These are phyloP conservation scores for Candida ulmi DNA, from an alignment of 805 yeast genomes.

Conservation along the genomic window DNA sequence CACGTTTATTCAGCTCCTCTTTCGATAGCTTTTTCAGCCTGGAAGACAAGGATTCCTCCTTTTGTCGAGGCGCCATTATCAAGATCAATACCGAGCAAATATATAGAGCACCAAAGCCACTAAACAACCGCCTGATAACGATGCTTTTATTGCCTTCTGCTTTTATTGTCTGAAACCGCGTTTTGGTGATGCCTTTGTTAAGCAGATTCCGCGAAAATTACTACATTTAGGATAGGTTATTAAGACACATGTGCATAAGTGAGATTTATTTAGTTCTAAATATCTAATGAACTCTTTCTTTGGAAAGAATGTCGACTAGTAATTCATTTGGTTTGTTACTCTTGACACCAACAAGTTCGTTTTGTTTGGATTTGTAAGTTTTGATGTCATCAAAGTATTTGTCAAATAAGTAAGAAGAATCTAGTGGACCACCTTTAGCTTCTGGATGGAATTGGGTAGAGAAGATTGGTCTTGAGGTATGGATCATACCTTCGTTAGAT, in stretches of 20 bases:
- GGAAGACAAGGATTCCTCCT: slow-evolving; percentile 5
- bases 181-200: too few species aligned
- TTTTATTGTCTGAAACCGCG: too few species aligned
- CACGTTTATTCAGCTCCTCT: slow-evolving; percentile 43
- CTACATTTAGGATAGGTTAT: neutral
- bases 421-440: slow-evolving; percentile 98
- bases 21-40: slow-evolving; percentile 26
- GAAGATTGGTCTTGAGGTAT: slow-evolving; percentile 79
- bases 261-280: too few species aligned
- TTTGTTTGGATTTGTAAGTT: slow-evolving; percentile 42
- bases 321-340: slow-evolving; percentile 39
- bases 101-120: too few species aligned
- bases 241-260: too few species aligned
- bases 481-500: slow-evolving; percentile 97
- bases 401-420: slow-evolving; percentile 86
- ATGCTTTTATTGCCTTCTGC: too few species aligned
- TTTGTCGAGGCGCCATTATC: slow-evolving; percentile 1
- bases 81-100: too few species aligned
- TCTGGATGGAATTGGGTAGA: slow-evolving; percentile 99
- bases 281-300: slow-evolving; percentile 49
- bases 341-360: slow-evolving; percentile 35
- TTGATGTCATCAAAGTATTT: slow-evolving; percentile 72
- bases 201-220: neutral
- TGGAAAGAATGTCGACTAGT: slow-evolving; percentile 58
- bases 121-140: too few species aligned